These are phyloP conservation scores for Aciculoconidium aculeatum DNA, from an alignment of 805 yeast genomes.

Conservation along the genomic window DNA sequence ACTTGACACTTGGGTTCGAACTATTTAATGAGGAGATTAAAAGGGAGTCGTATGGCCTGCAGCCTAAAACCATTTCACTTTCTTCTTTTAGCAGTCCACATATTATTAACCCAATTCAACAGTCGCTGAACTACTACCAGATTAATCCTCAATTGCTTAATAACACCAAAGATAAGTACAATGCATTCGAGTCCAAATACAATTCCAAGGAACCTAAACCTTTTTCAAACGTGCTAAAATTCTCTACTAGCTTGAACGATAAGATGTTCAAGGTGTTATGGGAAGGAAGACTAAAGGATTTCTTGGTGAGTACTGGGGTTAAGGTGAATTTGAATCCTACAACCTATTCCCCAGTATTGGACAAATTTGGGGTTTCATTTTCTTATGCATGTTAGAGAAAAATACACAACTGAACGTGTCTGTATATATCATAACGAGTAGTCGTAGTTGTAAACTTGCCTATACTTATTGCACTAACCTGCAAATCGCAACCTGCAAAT, in stretches of 20 bases:
- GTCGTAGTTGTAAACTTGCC: too few relatives aligned
- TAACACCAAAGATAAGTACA: constrained; percentile 5
- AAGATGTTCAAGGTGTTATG: constrained; percentile 61
- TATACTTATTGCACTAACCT: too few relatives aligned
- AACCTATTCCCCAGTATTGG: constrained; percentile 41
- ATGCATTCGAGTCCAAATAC: constrained; percentile 2
- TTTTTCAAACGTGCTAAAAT: constrained; percentile 66
- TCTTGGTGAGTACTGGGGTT: constrained; percentile 71
- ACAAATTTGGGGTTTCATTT: constrained; percentile 53
- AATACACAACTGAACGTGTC: too few relatives aligned
- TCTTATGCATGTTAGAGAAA: constrained; percentile 49
- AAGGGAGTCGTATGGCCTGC: not conserved
- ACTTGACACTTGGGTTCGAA: constrained; percentile 81
- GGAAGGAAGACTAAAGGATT: constrained; percentile 84
- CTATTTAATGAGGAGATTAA: constrained; percentile 45
- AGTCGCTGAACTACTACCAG: constrained; percentile 19
- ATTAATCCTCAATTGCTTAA: constrained; percentile 20
- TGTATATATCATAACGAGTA: too few relatives aligned
- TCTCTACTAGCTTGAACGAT: constrained; percentile 64
- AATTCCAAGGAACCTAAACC: constrained; percentile 11
- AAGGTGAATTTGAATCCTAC: constrained; percentile 37
- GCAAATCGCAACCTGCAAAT: not conserved
- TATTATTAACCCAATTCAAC: constrained; percentile 21
- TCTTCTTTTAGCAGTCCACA: too few relatives aligned
- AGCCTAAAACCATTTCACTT: constrained; percentile 1